phyloP scores from a whole-genome alignment of 805 yeast genomes.

The Starmerella floricola region DNA sequence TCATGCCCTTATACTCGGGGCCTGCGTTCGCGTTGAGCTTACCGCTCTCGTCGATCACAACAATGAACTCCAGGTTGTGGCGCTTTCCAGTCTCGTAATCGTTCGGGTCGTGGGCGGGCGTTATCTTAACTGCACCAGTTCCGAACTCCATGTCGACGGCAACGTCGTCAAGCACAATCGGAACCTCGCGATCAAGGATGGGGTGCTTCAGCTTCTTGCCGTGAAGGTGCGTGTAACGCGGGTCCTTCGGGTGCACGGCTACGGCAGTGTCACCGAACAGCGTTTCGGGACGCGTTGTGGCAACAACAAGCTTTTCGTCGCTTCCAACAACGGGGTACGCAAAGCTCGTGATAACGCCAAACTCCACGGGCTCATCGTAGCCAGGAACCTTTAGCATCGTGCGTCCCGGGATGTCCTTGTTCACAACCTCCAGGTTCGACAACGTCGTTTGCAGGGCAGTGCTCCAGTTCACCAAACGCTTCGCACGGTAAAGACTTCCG shows the following conservation, averaged over 20 bases:
- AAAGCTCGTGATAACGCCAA: slow-evolving; percentile 93
- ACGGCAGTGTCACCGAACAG: slow-evolving; percentile 95
- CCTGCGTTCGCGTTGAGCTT: slow-evolving; percentile 84
- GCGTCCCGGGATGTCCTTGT: slow-evolving; percentile 74
- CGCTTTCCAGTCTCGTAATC: slow-evolving; percentile 96
- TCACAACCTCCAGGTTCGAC: slow-evolving; percentile 92
- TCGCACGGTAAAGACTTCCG: slow-evolving; percentile 88
- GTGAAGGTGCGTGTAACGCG: slow-evolving; percentile 85
- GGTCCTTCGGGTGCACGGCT: slow-evolving; percentile 94
- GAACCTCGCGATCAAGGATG: slow-evolving; percentile 69
- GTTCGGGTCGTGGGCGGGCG: slow-evolving; percentile 96
- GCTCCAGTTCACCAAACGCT: slow-evolving; percentile 92
- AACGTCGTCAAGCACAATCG: slow-evolving; percentile 78
- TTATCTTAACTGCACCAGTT: slow-evolving; percentile 98
- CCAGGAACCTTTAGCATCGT: slow-evolving; percentile 77
- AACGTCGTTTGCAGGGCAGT: slow-evolving; percentile 88
- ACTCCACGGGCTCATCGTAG: slow-evolving; percentile 79
- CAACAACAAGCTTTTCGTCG: slow-evolving; percentile 79
- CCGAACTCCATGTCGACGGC: slow-evolving; percentile 99
- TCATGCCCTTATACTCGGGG: slow-evolving; percentile 69
- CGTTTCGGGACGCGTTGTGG: slow-evolving; percentile 98
- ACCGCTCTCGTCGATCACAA: slow-evolving; percentile 88
- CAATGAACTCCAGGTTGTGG: slow-evolving; percentile 74
- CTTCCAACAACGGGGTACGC: slow-evolving; percentile 80
- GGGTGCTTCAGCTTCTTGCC: slow-evolving; percentile 90